Evolutionary conservation across 1,284 basidiomycete genomes (phyloP).

Genomic region (Leccinum ponderosum): DNA sequence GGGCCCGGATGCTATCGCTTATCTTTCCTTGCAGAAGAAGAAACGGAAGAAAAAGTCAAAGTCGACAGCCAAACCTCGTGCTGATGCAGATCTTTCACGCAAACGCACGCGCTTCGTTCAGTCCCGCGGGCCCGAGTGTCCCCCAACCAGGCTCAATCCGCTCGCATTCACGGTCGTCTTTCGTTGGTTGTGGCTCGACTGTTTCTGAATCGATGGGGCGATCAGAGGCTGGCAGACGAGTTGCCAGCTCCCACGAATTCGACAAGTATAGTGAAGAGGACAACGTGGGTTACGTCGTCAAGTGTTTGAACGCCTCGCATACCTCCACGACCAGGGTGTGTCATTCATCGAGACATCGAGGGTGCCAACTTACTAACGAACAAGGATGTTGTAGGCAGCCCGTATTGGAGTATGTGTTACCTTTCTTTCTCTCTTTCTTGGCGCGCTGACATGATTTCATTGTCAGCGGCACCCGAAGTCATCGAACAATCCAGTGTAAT

Average conservation of each 20-base stretch:
- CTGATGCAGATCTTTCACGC: slow-evolving; percentile 33
- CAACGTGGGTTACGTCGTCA: slow-evolving; percentile 51
- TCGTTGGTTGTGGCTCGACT: slow-evolving; percentile 41
- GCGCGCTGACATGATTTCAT: slow-evolving; percentile 16
- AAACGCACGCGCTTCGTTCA: slow-evolving; percentile 48
- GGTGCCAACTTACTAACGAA: too few relatives aligned
- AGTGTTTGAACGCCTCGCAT: too few relatives aligned
- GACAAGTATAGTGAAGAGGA: slow-evolving; percentile 85
- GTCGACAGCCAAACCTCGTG: too few relatives aligned
- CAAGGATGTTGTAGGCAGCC: not conserved
- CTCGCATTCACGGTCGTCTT: slow-evolving; percentile 55
- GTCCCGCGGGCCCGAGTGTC: slow-evolving; percentile 32
- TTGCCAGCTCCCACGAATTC: slow-evolving; percentile 61
- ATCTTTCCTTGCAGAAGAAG: too few relatives aligned
- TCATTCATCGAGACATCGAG: too few relatives aligned
- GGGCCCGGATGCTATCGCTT: too few relatives aligned
- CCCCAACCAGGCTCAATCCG: slow-evolving; percentile 29
- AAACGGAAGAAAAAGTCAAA: too few relatives aligned
- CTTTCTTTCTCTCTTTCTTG: too few relatives aligned
- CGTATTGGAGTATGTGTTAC: too few relatives aligned
- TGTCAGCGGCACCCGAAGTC: slow-evolving; percentile 91
- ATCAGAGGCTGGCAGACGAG: slow-evolving; percentile 51
- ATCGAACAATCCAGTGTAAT: slow-evolving; percentile 97
- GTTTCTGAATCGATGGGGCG: slow-evolving; percentile 59
- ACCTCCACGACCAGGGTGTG: too few relatives aligned